phyloP scores from a whole-genome alignment of 2,329 filamentous ascomycete genomes.

The Colletotrichum australisinense region DNA sequence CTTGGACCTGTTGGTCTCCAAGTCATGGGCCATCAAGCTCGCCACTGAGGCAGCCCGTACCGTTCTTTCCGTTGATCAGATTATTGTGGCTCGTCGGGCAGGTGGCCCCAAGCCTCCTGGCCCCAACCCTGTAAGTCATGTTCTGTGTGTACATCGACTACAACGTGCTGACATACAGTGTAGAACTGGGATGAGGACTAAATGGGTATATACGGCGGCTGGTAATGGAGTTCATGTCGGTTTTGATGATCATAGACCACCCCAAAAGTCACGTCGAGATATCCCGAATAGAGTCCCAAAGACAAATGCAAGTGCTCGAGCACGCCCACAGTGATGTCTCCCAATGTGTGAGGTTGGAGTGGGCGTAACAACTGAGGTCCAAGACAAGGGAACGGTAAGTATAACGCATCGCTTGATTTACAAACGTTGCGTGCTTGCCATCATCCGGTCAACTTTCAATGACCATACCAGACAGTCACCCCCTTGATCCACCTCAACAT shows the following conservation, averaged over 20 bases:
- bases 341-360: background rate
- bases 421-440: no score
- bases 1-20: conserved; percentile 89
- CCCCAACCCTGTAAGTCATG: conserved; percentile 77
- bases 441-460: no score
- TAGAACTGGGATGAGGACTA: conserved; percentile 75
- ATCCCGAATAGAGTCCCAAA: conserved; percentile 35
- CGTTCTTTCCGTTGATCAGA: conserved; percentile 96
- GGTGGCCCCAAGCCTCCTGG: conserved; percentile 97
- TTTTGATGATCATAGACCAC: conserved; percentile 36
- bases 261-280: conserved; percentile 36
- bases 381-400: no score
- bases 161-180: conserved; percentile 42
- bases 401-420: no score
- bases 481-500: no score
- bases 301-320: conserved; percentile 10
- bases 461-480: no score
- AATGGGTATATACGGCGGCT: conserved; percentile 38
- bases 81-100: conserved; percentile 97
- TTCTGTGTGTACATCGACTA: background rate
- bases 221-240: conserved; percentile 33
- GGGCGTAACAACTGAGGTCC: background rate
- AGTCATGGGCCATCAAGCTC: conserved; percentile 97
- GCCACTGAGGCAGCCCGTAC: conserved; percentile 95
- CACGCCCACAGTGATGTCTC: background rate